Base-by-base conservation (phyloP, 352 stramenopile genomes). In the Elongisporangium prolatum region DNA sequence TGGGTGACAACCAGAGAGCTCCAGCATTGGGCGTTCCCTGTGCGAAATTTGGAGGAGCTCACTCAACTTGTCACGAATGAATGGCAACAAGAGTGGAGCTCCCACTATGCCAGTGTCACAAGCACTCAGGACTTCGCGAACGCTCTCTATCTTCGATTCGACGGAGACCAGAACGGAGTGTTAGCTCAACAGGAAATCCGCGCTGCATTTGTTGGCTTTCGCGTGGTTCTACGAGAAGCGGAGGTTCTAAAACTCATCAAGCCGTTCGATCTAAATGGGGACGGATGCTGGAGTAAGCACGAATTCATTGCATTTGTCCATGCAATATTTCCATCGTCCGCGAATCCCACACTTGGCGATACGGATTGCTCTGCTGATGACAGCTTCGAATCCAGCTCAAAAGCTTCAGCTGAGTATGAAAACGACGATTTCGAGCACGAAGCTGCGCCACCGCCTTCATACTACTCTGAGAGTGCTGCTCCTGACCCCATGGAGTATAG, bases 1-100 rank as follows among this genome's bases (percentile, higher is more conserved):
- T 90, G 79, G 79, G 75, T 93, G 55, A 88, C 84, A 10, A 84
- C 79, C 6, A 57, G 49, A 18, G 81, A 91, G 50, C 57, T 93
- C 4, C 61, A 51, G 6, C 9, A 25, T 0, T 93, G 84, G 80
- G 52, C 76, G 14, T 81, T 77, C 34, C 80, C 84, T 17, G 52
- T 70, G 28, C 79, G 80, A 38, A 79, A 89, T 25, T 61, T 90
- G 1, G 79, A 91, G 60, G 81, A 87, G 50, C 55, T 91, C n/a
- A 55, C 77, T 21, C 56, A 60, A 7, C 22, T 84, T 3, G 59
- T 88, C 44, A 64, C 65, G 4, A 69, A 56, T 16, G 52, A 60
- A 16, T 88, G 80, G 77, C 48, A 16, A 6, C 4, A 25, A 1
- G 63, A 80, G 21, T n/a, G 17, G 54, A n/a, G 16, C 7, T 25